Conservation (phyloP, 148 eudicot species). For the Simmondsia chinensis region DNA sequence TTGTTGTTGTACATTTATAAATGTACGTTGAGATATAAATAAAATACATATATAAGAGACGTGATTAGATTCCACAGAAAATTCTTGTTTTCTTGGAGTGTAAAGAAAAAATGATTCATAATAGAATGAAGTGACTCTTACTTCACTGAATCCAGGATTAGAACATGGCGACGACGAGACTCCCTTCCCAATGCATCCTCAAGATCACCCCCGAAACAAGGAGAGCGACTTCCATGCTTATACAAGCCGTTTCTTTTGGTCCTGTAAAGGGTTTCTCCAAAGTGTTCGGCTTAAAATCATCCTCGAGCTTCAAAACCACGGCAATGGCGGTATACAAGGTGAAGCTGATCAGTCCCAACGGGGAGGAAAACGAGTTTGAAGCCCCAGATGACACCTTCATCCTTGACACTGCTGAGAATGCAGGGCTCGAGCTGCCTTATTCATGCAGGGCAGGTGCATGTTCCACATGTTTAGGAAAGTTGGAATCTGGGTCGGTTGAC, state of each 20-base stretch:
- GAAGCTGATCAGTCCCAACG: constrained; percentile 52
- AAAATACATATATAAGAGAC: too few relatives aligned
- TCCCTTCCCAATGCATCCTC: constrained; percentile 31
- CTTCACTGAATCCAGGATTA: constrained; percentile 15
- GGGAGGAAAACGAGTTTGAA: constrained; percentile 53
- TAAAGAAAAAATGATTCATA: too few relatives aligned
- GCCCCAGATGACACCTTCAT: constrained; percentile 69
- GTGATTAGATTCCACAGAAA: too few relatives aligned
- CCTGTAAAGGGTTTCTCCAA: constrained; percentile 27
- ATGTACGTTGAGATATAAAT: too few relatives aligned
- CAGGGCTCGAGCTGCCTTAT: constrained; percentile 75
- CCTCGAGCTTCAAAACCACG: constrained; percentile 16
- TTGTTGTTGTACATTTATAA: too few relatives aligned
- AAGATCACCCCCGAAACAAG: constrained; percentile 15
- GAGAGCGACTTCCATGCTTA: constrained; percentile 14
- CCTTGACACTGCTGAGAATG: constrained; percentile 70
- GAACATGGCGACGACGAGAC: constrained; percentile 38
- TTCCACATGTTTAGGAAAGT: constrained; percentile 75
- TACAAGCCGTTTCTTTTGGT: constrained; percentile 22
- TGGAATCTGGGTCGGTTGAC: constrained; percentile 51
- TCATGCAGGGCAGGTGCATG: constrained; percentile 94
- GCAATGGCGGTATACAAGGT: constrained; percentile 67
- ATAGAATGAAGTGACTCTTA: constrained; percentile 2
- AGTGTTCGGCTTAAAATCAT: constrained; percentile 34
- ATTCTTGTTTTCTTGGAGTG: too few relatives aligned